A percentile compares a stretch with the other conserved stretches of the same genome.
Evolutionary conservation across 208 protist species (phyloP).

Genomic region (Trypanosoma caninum): DNA sequence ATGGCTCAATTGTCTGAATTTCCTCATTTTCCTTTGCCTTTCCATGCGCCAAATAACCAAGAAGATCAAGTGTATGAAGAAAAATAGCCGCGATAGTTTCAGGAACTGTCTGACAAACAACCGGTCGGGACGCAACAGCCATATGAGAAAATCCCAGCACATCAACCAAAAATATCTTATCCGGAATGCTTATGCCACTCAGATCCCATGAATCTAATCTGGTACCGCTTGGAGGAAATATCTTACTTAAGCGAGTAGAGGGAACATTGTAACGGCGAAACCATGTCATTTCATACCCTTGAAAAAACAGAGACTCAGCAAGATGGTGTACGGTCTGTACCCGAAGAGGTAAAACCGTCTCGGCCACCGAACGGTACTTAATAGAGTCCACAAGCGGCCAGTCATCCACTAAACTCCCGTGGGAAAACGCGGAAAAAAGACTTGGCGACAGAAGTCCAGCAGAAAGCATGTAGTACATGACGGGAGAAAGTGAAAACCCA

Average conservation of each 20-base stretch:
- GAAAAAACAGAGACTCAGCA: conserved; percentile 5
- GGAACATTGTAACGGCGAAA: conserved; percentile 28
- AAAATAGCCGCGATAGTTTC: conserved; percentile 61
- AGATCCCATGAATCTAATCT: conserved; percentile 60
- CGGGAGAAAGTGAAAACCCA: conserved; percentile 51
- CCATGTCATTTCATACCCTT: conserved; percentile 18
- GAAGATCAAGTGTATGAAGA: conserved; percentile 82
- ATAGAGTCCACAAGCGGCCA: conserved; percentile 84
- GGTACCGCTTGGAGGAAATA: conserved; percentile 55
- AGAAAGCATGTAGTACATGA: conserved; percentile 72
- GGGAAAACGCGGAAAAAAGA: conserved; percentile 58
- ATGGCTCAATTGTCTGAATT: conserved; percentile 47
- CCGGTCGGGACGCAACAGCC: conserved; percentile 20
- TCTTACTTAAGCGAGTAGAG: conserved; percentile 8
- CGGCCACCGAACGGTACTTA: conserved; percentile 59
- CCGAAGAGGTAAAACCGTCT: conserved; percentile 73
- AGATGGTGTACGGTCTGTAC: conserved; percentile 76
- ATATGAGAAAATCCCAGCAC: conserved; percentile 46
- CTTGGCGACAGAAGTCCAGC: conserved; percentile 55
- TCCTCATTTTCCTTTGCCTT: conserved; percentile 23
- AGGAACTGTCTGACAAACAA: conserved; percentile 31
- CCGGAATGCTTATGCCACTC: conserved; percentile 18
- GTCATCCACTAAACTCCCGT: conserved; percentile 63
- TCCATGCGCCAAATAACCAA: conserved; percentile 89
- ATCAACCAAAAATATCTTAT: conserved; percentile 55